Base-by-base conservation (phyloP, 2,329 filamentous ascomycete genomes). In the Colletotrichum graminicola region DNA sequence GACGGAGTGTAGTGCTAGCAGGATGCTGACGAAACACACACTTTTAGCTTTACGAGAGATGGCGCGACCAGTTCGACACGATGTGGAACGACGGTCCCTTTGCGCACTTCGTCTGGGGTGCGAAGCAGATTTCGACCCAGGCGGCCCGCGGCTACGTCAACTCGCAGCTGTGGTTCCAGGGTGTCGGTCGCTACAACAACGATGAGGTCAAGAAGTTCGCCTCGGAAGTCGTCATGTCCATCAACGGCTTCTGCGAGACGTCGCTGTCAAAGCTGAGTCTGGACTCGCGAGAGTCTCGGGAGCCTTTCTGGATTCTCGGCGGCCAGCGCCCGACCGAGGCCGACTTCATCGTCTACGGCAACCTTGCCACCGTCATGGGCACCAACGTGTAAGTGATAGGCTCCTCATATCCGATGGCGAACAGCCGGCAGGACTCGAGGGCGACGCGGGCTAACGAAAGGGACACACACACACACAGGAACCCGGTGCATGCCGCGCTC, bases 241-340 rank as follows among this genome's bases (percentile, higher is more conserved):
- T 76, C 39, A 75, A 66, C 18, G 75, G 67, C 21, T 73, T 73
- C 39, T 74, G 73, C 36, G 70, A 61, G 63, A 70, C 65, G 2
- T 59, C 74, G 26, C 36, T 61, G 43, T 69, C 66, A 39, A 74
- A 71, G 66, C 59, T 64, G 32, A 59, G 36, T 2, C 54, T 66
- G 23, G 61, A 65, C 39, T 61, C 67, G 39, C 51, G 57, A 56
- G 61, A 65, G 47, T 56, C 67, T 14, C 55, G 57, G 55, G 61
- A 68, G 66, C 74, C 74, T 7, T 76, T 76, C 69, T 76, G 75
- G 75, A 74, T 76, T 36, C 62, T 76, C 32, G 75, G 75, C 34
- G 75, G 75, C 0, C 68, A 75, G 72, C 63, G 65, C 34, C 73
- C 75, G 12, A 72, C 73, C 29, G 75, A 76, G 70, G 75, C 74